These are phyloP conservation scores for Sugiyamaella castrensis DNA, from an alignment of 1,139 yeast species.

Conservation along the genomic window DNA sequence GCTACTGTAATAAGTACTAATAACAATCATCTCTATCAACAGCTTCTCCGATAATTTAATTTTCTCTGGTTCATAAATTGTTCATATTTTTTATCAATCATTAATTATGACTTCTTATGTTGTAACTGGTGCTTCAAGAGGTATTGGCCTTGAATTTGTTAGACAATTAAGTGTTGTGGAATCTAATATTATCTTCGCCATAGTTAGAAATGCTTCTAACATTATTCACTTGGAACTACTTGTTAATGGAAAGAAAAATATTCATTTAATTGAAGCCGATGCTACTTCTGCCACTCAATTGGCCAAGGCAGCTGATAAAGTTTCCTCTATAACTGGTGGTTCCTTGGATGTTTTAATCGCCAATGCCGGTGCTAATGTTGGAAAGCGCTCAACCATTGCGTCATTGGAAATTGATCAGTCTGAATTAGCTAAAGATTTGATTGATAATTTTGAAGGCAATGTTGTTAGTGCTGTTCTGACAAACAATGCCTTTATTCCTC, in stretches of 20 bases:
- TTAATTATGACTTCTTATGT: conserved; percentile 15
- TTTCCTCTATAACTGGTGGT: conserved; percentile 12
- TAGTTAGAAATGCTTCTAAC: conserved; percentile 13
- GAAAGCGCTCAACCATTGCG: conserved; percentile 5
- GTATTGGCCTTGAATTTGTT: conserved; percentile 16
- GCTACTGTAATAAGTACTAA: too few species aligned
- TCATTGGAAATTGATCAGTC: neutral
- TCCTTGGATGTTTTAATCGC: conserved; percentile 19
- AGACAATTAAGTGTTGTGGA: conserved; percentile 9
- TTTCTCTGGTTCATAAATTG: too few species aligned
- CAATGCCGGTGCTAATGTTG: conserved; percentile 14
- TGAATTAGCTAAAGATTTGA: neutral
- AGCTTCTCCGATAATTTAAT: too few species aligned
- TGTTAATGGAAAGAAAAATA: conserved; percentile 6
- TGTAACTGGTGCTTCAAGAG: conserved; percentile 17
- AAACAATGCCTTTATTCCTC: conserved; percentile 16
- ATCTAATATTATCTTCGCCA: conserved; percentile 10
- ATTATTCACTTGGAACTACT: conserved; percentile 11
- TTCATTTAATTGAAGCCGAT: conserved; percentile 18
- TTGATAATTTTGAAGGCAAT: conserved; percentile 9
- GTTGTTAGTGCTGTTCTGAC: conserved; percentile 2
- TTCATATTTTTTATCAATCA: too few species aligned
- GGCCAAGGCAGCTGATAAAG: conserved; percentile 11
- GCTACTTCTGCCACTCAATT: conserved; percentile 11
- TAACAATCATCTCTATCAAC: too few species aligned